A percentile compares a stretch with the other conserved stretches of the same genome.
These are phyloP conservation scores for Teunomyces tritomae DNA, from an alignment of 805 yeast species.

Conservation along the genomic window DNA sequence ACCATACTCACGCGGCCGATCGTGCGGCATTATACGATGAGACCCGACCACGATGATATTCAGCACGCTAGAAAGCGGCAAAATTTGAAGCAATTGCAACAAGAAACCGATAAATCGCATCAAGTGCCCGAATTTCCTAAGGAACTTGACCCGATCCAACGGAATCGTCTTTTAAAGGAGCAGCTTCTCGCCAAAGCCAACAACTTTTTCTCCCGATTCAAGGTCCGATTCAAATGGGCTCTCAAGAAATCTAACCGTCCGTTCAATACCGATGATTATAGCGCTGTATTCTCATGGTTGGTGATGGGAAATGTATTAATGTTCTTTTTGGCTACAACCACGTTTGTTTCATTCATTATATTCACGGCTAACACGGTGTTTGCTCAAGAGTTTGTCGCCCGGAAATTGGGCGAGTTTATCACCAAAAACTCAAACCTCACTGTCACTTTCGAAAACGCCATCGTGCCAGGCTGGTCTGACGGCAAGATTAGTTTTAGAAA, in stretches of 20 bases:
- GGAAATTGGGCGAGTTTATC: constrained; percentile 73
- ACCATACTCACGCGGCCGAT: neutral
- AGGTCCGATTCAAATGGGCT: constrained; percentile 61
- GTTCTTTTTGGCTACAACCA: constrained; percentile 84
- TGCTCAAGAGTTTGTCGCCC: constrained; percentile 86
- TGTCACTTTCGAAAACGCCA: constrained; percentile 89
- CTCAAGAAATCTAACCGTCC: constrained; percentile 76
- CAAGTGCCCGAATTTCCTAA: neutral
- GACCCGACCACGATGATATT: neutral
- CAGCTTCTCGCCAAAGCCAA: constrained; percentile 27
- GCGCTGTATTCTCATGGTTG: constrained; percentile 90
- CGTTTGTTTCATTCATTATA: constrained; percentile 79
- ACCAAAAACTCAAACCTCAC: constrained; percentile 80
- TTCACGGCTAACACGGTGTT: constrained; percentile 78
- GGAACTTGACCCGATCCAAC: constrained; percentile 7
- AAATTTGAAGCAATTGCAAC: neutral
- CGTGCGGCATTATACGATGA: constrained; percentile 1
- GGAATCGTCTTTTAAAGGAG: constrained; percentile 18
- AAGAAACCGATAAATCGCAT: neutral
- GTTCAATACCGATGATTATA: constrained; percentile 86
- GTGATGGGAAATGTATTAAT: constrained; percentile 82
- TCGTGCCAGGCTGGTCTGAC: constrained; percentile 90
- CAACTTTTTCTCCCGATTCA: constrained; percentile 26
- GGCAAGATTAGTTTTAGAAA: constrained; percentile 82
- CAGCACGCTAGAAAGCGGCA: neutral